A percentile compares a stretch with the other conserved stretches of the same genome.
phyloP scores from a whole-genome alignment of 192 early-diverging fungal genomes.

The Rhizoclosmatium sp. region DNA sequence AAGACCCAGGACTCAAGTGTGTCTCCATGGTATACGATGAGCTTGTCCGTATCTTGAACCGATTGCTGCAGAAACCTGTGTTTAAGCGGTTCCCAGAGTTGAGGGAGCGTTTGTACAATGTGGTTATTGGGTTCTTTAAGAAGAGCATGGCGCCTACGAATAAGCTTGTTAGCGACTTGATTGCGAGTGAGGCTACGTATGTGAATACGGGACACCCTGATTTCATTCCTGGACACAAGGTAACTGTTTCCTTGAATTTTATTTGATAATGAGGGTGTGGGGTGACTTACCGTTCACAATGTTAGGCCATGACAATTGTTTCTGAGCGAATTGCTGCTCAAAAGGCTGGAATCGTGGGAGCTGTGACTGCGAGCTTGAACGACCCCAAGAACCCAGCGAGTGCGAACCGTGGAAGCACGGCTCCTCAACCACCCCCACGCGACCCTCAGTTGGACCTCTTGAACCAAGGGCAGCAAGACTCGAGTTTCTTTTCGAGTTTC shows the following conservation, averaged over 20 bases:
- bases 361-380: slow-evolving; percentile 26
- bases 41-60: slow-evolving; percentile 91
- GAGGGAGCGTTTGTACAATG: slow-evolving; percentile 90
- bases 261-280: neutral
- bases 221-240: slow-evolving; percentile 95
- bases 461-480: slow-evolving; percentile 55
- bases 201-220: slow-evolving; percentile 99
- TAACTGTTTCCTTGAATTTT: neutral
- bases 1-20: slow-evolving; percentile 97
- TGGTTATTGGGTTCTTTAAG: slow-evolving; percentile 94
- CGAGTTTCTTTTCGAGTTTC: slow-evolving; percentile 98
- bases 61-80: slow-evolving; percentile 89
- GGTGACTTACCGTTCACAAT: neutral
- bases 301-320: slow-evolving; percentile 84
- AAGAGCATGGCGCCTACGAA: slow-evolving; percentile 89
- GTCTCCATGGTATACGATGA: slow-evolving; percentile 97
- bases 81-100: slow-evolving; percentile 98
- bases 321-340: slow-evolving; percentile 82
- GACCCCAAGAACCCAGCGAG: slow-evolving; percentile 43
- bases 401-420: slow-evolving; percentile 33
- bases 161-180: slow-evolving; percentile 92
- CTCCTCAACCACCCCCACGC: slow-evolving; percentile 34
- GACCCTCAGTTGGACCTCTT: slow-evolving; percentile 67
- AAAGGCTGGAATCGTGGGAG: slow-evolving; percentile 46
- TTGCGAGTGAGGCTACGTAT: slow-evolving; percentile 92